Evolutionary conservation across 805 yeast genomes (phyloP).

Genomic region (Candida vaughaniae): DNA sequence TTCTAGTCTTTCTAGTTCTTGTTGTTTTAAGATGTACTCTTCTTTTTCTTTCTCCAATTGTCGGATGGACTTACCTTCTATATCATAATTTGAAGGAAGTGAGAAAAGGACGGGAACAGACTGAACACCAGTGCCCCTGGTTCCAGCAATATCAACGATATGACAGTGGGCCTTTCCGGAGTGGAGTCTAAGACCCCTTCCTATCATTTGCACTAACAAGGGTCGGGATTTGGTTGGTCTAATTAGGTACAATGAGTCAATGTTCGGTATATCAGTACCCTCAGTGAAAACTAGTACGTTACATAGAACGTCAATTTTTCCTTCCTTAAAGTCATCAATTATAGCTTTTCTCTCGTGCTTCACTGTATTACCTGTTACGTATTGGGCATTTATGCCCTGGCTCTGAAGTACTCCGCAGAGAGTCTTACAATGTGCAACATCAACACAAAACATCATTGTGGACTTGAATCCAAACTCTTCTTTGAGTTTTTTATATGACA

Average conservation of each 20-base stretch:
- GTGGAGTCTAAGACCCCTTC: slow-evolving; percentile 76
- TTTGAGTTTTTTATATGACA: slow-evolving; percentile 43
- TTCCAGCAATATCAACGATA: slow-evolving; percentile 74
- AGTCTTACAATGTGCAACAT: slow-evolving; percentile 60
- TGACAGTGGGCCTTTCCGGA: slow-evolving; percentile 65
- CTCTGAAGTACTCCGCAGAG: slow-evolving; percentile 52
- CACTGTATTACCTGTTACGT: slow-evolving; percentile 67
- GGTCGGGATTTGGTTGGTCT: slow-evolving; percentile 79
- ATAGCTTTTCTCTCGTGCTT: slow-evolving; percentile 49
- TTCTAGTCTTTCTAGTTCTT: slow-evolving; percentile 6
- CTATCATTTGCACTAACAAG: slow-evolving; percentile 81
- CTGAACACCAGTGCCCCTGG: slow-evolving; percentile 50
- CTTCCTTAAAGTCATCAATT: slow-evolving; percentile 58
- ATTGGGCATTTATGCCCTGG: slow-evolving; percentile 66
- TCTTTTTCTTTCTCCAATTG: slow-evolving; percentile 13
- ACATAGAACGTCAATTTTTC: slow-evolving; percentile 68
- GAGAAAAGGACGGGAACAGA: slow-evolving; percentile 53
- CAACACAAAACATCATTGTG: slow-evolving; percentile 76
- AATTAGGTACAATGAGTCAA: slow-evolving; percentile 75
- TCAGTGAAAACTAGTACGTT: slow-evolving; percentile 92
- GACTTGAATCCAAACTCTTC: slow-evolving; percentile 46
- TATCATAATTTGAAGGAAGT: slow-evolving; percentile 20
- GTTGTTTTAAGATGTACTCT: slow-evolving; percentile 9
- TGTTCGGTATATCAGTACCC: slow-evolving; percentile 91
- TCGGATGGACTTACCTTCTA: slow-evolving; percentile 11